Evolutionary conservation across 2,329 filamentous ascomycete species (phyloP).

Genomic region (Canariomyces notabilis): DNA sequence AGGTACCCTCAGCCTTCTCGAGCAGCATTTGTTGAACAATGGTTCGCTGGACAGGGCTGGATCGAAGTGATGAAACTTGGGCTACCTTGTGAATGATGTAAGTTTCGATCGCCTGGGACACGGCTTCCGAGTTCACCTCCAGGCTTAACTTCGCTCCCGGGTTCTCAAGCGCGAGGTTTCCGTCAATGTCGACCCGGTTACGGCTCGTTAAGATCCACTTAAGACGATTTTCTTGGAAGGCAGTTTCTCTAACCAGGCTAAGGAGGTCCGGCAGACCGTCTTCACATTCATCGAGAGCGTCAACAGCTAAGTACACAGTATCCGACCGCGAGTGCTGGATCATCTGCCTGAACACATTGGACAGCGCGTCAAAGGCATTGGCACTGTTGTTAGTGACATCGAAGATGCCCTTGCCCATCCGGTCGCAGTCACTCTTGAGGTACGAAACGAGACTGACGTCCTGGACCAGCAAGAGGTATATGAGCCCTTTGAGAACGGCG

Average conservation of each 20-base stretch:
- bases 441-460: constrained; percentile 5
- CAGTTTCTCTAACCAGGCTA: not conserved
- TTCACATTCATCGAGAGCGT: too few relatives aligned
- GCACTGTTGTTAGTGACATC: too few relatives aligned
- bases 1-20: constrained; percentile 4
- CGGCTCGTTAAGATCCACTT: constrained; percentile 6
- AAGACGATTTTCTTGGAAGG: not conserved
- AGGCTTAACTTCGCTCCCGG: constrained; percentile 3
- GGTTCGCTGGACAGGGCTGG: not conserved
- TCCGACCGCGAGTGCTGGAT: too few relatives aligned
- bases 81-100: constrained; percentile 2
- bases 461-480: constrained; percentile 3
- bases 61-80: constrained; percentile 2
- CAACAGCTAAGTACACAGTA: too few relatives aligned
- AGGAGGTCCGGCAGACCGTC: too few relatives aligned
- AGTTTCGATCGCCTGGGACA: not conserved
- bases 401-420: too few relatives aligned
- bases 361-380: too few relatives aligned
- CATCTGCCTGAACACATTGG: too few relatives aligned
- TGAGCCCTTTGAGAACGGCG: constrained; percentile 2
- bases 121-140: constrained; percentile 2
- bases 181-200: constrained; percentile 2
- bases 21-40: not conserved
- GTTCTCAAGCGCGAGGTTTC: not conserved
- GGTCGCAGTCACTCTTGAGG: not conserved